Evolutionary conservation across 768 basidiomycete species (phyloP).

Genomic region (Leccinum fibrillosum): DNA sequence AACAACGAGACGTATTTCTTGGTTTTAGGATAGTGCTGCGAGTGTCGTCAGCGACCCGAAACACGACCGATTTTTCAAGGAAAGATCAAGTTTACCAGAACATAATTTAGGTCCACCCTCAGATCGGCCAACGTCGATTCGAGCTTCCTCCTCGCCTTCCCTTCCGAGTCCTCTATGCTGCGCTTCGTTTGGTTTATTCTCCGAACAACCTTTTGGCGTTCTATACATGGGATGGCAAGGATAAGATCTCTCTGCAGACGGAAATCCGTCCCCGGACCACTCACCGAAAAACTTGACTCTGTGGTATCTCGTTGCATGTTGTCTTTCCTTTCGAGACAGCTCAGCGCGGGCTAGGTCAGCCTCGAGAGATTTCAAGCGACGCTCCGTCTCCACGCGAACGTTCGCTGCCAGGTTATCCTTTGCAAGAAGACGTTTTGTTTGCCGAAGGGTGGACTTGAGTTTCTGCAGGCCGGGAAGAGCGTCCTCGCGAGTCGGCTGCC

Average conservation of each 20-base stretch:
- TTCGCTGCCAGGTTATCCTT: slow-evolving; percentile 88
- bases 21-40: slow-evolving; percentile 77
- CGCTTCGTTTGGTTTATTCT: slow-evolving; percentile 71
- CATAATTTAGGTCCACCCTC: slow-evolving; percentile 89
- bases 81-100: slow-evolving; percentile 51
- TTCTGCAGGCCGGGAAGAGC: slow-evolving; percentile 71
- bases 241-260: not conserved
- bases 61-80: not conserved
- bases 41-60: slow-evolving; percentile 1
- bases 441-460: slow-evolving; percentile 79
- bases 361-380: slow-evolving; percentile 72
- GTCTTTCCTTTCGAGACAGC: slow-evolving; percentile 61
- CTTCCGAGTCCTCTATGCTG: slow-evolving; percentile 37
- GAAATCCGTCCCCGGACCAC: slow-evolving; percentile 6
- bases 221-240: slow-evolving; percentile 37
- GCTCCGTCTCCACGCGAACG: slow-evolving; percentile 76
- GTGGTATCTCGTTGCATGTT: slow-evolving; percentile 77
- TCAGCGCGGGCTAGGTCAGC: slow-evolving; percentile 67
- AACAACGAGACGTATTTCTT: slow-evolving; percentile 91
- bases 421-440: slow-evolving; percentile 77
- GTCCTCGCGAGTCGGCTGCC: slow-evolving; percentile 9
- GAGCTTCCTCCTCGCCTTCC: slow-evolving; percentile 39
- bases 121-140: slow-evolving; percentile 53
- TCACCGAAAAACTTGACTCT: slow-evolving; percentile 93
- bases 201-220: slow-evolving; percentile 82